Evolutionary conservation across 371 early-diverging fungal species (phyloP), one percentile per base, ranked within the genome.

Genomic region (Batkoa obscura): DNA sequence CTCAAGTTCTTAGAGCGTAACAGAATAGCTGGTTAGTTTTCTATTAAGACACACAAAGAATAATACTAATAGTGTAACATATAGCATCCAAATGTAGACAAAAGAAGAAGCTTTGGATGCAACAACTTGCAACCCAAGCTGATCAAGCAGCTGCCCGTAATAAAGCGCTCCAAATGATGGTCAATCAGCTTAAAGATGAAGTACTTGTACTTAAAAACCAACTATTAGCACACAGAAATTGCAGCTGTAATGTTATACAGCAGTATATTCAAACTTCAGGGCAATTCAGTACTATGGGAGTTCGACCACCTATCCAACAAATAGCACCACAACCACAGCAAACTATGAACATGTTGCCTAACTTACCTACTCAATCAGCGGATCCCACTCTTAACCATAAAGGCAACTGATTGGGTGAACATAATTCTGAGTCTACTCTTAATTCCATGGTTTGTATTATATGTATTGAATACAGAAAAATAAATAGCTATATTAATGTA

Each of bases 51-150:
- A 8, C 36, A 46, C 3, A 33, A 55, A 42, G 5, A 56, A 23
- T 47, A 39, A 48, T n/a, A 45, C 37, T 17, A 13, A 57, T 23
- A 37, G 9, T 39, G 15, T 46, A 9, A 37, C 31, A 42, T 2
- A 43, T 65, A 48, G 88, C 88, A 2, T 75, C 73, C 35, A 80
- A 83, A 61, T 88, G 86, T 61, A 70, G 88, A 46, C 84, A 83
- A 64, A 84, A 83, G 68, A 84, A 84, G 67, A 82, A 85, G 64
- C 53, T 60, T 58, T 80, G 79, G 80, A 64, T 81, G 56, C 68
- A 78, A 60, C 78, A 80, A 38, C 70, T 88, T 2, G 79, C 84
- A 64, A 70, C 63, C 9, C 68, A 69, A 36, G 71, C 74, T 12
- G 73, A 74, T 6, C 73, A 73, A 33, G 67, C 70, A 9, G 68